Percentiles rank a stretch among this genome's conserved stretches.
phyloP scores from a whole-genome alignment of 345 rosid species.

The Cochlearia excelsa region DNA sequence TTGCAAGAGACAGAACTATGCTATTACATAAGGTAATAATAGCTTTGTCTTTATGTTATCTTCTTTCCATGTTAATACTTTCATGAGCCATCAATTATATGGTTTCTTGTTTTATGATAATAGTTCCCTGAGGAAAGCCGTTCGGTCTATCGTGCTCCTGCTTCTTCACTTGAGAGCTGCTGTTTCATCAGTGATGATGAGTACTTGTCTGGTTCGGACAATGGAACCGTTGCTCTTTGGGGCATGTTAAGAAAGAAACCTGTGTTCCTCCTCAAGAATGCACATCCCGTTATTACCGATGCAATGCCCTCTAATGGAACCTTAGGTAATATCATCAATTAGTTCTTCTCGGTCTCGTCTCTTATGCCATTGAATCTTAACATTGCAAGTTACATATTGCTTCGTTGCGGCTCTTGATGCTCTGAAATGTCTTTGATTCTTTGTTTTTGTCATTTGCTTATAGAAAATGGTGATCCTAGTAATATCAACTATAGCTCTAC shows the following conservation, averaged over 20 bases:
- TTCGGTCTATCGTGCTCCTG: constrained; percentile 71
- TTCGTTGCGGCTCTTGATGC: background rate
- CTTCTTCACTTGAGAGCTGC: constrained; percentile 84
- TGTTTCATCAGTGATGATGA: constrained; percentile 78
- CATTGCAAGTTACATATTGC: constrained; percentile 11
- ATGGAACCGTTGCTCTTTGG: constrained; percentile 90
- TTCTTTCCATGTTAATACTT: constrained; percentile 1
- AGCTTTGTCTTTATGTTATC: background rate
- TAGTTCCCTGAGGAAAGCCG: constrained; percentile 82
- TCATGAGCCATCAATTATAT: background rate
- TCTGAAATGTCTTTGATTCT: constrained; percentile 1
- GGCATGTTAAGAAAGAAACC: constrained; percentile 69
- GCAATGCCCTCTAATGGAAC: constrained; percentile 38
- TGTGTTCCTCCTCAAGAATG: constrained; percentile 62
- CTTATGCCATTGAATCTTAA: constrained; percentile 1
- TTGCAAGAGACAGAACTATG: constrained; percentile 90
- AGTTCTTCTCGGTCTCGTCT: background rate
- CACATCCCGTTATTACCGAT: constrained; percentile 47
- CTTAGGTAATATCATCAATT: constrained; percentile 44
- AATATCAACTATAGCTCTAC: constrained; percentile 31
- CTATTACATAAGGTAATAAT: constrained; percentile 44
- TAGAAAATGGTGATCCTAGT: constrained; percentile 49
- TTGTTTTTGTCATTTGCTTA: background rate
- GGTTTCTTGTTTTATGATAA: constrained; percentile 22
- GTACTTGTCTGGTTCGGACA: constrained; percentile 91